Percentiles rank a stretch among this genome's conserved stretches.
These are phyloP conservation scores for Cymbidium sinense DNA, from an alignment of 106 monocot genomes.

Conservation along the genomic window DNA sequence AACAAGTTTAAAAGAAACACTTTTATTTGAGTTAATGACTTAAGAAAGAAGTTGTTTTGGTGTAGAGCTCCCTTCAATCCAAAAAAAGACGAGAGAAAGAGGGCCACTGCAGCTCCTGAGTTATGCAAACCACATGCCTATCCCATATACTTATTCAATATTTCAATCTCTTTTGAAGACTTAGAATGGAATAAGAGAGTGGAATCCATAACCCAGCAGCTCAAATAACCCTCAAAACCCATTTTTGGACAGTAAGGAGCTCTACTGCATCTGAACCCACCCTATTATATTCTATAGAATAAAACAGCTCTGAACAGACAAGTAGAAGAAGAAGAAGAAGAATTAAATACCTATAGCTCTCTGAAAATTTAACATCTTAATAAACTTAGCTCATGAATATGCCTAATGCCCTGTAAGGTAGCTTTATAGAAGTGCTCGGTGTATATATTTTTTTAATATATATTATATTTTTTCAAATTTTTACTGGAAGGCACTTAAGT, in stretches of 20 bases:
- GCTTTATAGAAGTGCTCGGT: background rate
- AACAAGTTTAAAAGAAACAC: no score
- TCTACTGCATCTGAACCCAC: conserved; percentile 10
- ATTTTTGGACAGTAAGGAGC: conserved; percentile 45
- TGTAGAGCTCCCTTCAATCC: conserved; percentile 72
- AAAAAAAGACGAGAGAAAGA: conserved; percentile 30
- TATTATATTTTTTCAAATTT: background rate
- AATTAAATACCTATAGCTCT: no score
- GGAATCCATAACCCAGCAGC: conserved; percentile 62
- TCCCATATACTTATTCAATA: conserved; percentile 19
- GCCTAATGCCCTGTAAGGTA: background rate
- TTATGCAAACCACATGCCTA: conserved; percentile 55
- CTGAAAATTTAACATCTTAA: no score
- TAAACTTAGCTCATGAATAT: background rate
- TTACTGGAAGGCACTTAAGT: background rate
- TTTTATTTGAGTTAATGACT: no score
- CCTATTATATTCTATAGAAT: background rate
- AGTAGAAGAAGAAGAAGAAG: no score
- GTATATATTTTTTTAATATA: background rate
- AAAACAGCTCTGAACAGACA: background rate
- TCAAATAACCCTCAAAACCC: conserved; percentile 21
- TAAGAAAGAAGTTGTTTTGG: background rate
- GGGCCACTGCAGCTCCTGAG: conserved; percentile 34
- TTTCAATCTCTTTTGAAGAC: background rate
- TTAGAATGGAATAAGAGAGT: conserved; percentile 35